These are phyloP conservation scores for Saprolegnia diclina DNA, from an alignment of 352 stramenopile species.

Conservation along the genomic window DNA sequence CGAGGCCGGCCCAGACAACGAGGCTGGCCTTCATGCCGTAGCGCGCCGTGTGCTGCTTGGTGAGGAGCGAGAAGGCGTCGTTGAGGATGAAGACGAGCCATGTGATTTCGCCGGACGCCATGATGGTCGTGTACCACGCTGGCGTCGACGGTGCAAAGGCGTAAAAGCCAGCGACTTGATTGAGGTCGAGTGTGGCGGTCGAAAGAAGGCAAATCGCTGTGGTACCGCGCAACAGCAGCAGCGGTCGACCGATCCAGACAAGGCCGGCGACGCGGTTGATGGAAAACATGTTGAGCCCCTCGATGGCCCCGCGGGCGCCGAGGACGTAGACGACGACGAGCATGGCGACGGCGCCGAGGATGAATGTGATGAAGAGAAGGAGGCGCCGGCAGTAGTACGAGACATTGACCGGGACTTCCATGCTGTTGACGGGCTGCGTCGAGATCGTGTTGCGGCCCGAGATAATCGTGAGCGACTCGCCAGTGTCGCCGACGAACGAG, in stretches of 20 bases:
- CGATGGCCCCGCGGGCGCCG: slow-evolving; percentile 11
- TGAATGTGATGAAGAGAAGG: slow-evolving; percentile 14
- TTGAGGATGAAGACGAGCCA: slow-evolving; percentile 23
- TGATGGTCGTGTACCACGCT: slow-evolving; percentile 18
- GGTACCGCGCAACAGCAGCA: slow-evolving; percentile 19
- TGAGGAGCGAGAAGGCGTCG: slow-evolving; percentile 20
- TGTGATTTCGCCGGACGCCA: slow-evolving; percentile 13
- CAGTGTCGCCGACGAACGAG: background rate
- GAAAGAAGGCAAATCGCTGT: slow-evolving; percentile 12
- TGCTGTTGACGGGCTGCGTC: background rate
- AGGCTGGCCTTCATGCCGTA: background rate
- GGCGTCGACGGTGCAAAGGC: background rate
- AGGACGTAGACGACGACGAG: slow-evolving; percentile 7
- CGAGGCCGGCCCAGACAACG: slow-evolving; percentile 1
- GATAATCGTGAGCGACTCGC: slow-evolving; percentile 4
- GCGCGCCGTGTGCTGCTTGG: slow-evolving; percentile 12
- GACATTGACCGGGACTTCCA: slow-evolving; percentile 18
- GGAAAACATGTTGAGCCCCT: slow-evolving; percentile 15
- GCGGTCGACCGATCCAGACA: slow-evolving; percentile 22
- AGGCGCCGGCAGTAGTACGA: slow-evolving; percentile 12
- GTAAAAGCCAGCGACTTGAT: background rate
- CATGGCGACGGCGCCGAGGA: slow-evolving; percentile 1
- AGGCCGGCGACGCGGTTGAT: slow-evolving; percentile 19
- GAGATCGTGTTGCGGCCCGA: background rate
- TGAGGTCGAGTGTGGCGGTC: slow-evolving; percentile 16